Base-by-base conservation (phyloP, 225 moss, liverwort and hornwort species). In the Climacium dendroides region DNA sequence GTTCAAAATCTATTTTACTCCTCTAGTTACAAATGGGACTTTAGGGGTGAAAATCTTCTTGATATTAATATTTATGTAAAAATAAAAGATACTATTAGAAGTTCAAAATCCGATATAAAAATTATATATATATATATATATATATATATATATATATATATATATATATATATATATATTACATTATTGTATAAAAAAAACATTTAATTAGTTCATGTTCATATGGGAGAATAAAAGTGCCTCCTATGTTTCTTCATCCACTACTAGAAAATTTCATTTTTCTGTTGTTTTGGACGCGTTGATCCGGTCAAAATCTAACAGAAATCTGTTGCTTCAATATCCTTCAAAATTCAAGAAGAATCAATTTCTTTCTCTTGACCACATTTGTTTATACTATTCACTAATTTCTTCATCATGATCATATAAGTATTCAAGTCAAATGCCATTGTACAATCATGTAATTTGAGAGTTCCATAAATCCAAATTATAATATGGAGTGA, bases 1-100 rank as follows among this genome's bases (percentile, higher is more conserved):
- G 4, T 2, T 11, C n/a, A 66, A n/a, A 66, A 20, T 11, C 6
- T 4, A 11, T n/a, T 66, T 22, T 22, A 1, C 6, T 0, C 6
- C 6, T 0, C 6, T 35, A 2, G 19, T 11, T 3, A 26, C 28
- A 28, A 35, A 35, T 11, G 11, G 3, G 11, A 65, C 65, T 35
- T 35, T 19, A n/a, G 11, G 1, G 4, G 5, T 17, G 10, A 69
- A 24, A 24, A 39, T 7, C 5, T 39, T 14, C 5, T 69, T 24
- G 12, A 13, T 0, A 4, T 24, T 23, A 37, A 37, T 13, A 37
- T 23, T 13, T 67, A 37, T 3, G 3, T 13, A 0, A 7, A 39
- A 69, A 69, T 39, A 8, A 8, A 24, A 3, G 23, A 13, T 69
- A 69, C 4, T 39, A 39, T 8, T 25, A 25, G 41, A 70, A 41